Base-by-base conservation (phyloP, 805 yeast species). In the Ogataea polymorpha region DNA sequence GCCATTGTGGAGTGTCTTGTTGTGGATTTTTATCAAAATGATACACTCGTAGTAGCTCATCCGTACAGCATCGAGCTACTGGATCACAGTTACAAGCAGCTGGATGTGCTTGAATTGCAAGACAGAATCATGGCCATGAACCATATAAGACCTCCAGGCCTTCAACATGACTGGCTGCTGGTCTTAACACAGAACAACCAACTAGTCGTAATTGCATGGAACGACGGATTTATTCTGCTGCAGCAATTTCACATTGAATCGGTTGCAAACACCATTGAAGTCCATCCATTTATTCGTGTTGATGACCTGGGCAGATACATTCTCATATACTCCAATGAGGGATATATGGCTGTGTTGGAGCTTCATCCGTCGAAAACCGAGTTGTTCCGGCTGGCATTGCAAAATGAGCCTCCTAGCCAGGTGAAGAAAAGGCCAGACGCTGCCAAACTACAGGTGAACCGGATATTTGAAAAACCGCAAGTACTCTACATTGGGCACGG, bases 101-200 rank as follows among this genome's bases (percentile, higher is more conserved):
- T 14, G 6, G 29, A 34, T 5, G 16, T 16, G 13, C 15, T 44
- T 17, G n/a, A 23, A 8, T 16, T 44, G 11, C 32, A 30, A 8
- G 52, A 51, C 21, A 23, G 49, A 17, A 46, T 56, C 4, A 27
- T 55, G n/a, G 51, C 53, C 2, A 37, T 49, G 2, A 49, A 47
- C 24, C 50, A 53, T 21, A 30, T 58, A 5, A 23, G 16, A 6
- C 55, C 61, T 13, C n/a, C 21, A 4, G 58, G 51, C 1, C 29
- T 44, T 16, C 20, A 23, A 2, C 33, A 15, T 1, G 49, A 48
- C 10, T 59, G 64, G 64, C 8, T 59, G 2, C 20, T 58, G 4
- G 14, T 55, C 0, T 27, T 59, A 7, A 55, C 60, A 4, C 62
- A 56, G 15, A 4, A 32, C 8, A 50, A 56, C 28, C 44, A 49